Evolutionary conservation across 108 stramenopile genomes (phyloP).

Genomic region (Ochromonas danica): DNA sequence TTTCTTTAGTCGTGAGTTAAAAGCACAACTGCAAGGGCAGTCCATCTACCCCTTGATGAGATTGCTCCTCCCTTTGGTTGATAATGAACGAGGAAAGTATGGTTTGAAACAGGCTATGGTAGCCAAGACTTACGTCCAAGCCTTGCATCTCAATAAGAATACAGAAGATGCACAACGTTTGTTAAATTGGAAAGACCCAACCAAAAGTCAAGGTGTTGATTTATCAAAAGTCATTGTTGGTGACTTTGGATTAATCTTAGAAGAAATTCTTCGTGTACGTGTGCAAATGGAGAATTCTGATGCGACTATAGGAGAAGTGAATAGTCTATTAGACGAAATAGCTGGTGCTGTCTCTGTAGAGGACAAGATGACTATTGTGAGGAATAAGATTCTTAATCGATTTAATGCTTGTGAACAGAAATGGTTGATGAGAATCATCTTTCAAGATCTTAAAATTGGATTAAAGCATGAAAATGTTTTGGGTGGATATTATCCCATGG

Average conservation of each 20-base stretch:
- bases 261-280: conserved; percentile 9
- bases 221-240: conserved; percentile 9
- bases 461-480: conserved; percentile 20
- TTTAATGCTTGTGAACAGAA: conserved; percentile 32
- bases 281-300: neutral
- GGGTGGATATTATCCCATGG: neutral
- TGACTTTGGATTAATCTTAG: conserved; percentile 6
- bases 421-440: conserved; percentile 36
- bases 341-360: neutral
- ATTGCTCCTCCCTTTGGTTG: conserved; percentile 3
- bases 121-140: conserved; percentile 3
- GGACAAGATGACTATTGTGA: conserved; percentile 9
- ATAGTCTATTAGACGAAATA: conserved; percentile 18
- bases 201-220: neutral
- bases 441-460: conserved; percentile 32
- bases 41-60: conserved; percentile 30
- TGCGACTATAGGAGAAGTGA: conserved; percentile 20
- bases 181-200: conserved; percentile 26
- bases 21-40: neutral
- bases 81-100: conserved; percentile 23
- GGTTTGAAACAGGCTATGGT: conserved; percentile 21
- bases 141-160: conserved; percentile 25
- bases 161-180: conserved; percentile 24
- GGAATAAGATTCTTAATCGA: neutral
- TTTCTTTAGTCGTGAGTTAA: conserved; percentile 3